phyloP scores from a whole-genome alignment of 441 rosid genomes.

The Iberis amara region DNA sequence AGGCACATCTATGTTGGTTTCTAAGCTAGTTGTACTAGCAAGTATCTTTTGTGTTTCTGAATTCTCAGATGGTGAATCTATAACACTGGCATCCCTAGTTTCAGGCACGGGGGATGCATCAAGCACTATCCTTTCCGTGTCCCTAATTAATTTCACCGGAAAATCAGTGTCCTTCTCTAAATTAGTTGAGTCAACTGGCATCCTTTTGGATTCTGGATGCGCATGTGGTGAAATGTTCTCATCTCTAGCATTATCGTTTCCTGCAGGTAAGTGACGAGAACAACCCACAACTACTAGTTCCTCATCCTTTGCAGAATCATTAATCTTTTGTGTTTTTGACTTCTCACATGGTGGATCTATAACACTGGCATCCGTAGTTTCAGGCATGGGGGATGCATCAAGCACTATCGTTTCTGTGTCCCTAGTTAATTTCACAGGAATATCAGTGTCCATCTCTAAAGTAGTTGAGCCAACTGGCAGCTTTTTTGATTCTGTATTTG shows the following conservation, averaged over 20 bases:
- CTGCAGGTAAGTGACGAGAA: background rate
- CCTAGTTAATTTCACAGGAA: background rate
- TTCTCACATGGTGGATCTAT: slow-evolving; percentile 22
- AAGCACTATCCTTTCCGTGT: background rate
- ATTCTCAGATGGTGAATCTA: slow-evolving; percentile 23
- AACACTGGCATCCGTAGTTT: background rate
- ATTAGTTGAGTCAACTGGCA: slow-evolving; percentile 12
- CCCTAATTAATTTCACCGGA: background rate
- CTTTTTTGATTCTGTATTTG: slow-evolving; percentile 21
- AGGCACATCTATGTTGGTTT: slow-evolving; percentile 18
- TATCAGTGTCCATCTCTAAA: slow-evolving; percentile 11
- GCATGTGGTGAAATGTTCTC: slow-evolving; percentile 23
- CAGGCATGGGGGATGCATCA: slow-evolving; percentile 17
- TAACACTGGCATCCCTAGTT: background rate
- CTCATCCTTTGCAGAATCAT: too few relatives aligned
- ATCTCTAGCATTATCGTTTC: slow-evolving; percentile 23
- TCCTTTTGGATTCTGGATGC: slow-evolving; percentile 17
- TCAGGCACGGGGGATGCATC: slow-evolving; percentile 17
- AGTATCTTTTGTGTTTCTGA: slow-evolving; percentile 25
- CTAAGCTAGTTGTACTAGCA: slow-evolving; percentile 28
- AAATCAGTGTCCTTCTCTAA: slow-evolving; percentile 13
- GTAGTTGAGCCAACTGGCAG: slow-evolving; percentile 9
- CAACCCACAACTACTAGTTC: too few relatives aligned
- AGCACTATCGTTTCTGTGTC: background rate
- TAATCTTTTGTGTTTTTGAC: slow-evolving; percentile 24